Base-by-base conservation (phyloP, 345 rosid species). In the Pistacia integerrima region DNA sequence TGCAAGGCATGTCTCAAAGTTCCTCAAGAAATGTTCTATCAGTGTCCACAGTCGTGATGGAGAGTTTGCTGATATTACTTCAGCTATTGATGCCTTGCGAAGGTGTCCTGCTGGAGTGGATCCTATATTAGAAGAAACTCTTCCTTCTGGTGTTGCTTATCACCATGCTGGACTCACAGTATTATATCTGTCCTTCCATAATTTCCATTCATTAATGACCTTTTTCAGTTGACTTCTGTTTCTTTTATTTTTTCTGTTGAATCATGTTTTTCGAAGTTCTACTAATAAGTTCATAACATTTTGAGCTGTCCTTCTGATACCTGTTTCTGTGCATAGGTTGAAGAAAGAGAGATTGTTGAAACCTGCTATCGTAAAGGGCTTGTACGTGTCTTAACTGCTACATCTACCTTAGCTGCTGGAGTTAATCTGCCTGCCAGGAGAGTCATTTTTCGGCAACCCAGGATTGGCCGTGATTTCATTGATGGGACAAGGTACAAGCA, bases 121-220 rank as follows among this genome's bases (percentile, higher is more conserved):
- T 84, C 94, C 99, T 74, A 78, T 82, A 67, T 80, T 95, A 80
- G 98, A 90, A 87, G 97, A 95, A 84, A 93, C 94, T 77, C 91
- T 95, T 85, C 93, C 94, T 73, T 88, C 84, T 78, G 99, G 99
- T 76, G 94, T 95, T 85, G 99, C 98, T 69, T 95, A 93, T 89
- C 99, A 95, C 79, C 99, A 95, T 86, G 97, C 99, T 79, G 99
- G 99, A 74, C 93, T 95, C 57, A 95, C 98, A n/a, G 99, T 95
- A 91, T 77, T 87, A 68, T 60, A 69, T 78, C 68, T 76, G 57
- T 77, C 83, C 67, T 78, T 68, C 67, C 46, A 49, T 84, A 48
- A n/a, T 38, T 66, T 22, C 55, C 75, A 22, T 78, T 35, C 25
- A 14, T 41, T 52, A 28, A n/a, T 54, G 11, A 46, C 36, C 25